These are phyloP conservation scores for Aspergillus calidoustus DNA, from an alignment of 2,329 filamentous ascomycete species.

Conservation along the genomic window DNA sequence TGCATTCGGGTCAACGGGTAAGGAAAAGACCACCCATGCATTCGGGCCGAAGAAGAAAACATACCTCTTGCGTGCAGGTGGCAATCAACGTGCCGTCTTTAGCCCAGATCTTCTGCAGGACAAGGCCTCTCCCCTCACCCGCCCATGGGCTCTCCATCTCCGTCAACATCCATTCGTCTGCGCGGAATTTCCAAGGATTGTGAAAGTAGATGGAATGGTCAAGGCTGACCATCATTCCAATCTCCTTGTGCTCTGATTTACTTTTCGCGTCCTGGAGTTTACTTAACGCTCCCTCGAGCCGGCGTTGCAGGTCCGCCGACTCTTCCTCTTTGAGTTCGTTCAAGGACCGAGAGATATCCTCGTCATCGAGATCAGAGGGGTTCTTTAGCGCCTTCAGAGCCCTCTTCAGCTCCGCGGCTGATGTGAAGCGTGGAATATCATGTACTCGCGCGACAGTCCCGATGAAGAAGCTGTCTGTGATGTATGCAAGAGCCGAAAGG, in stretches of 20 bases:
- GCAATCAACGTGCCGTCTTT: slow-evolving; percentile 54
- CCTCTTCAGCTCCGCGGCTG: slow-evolving; percentile 49
- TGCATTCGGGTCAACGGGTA: slow-evolving; percentile 8
- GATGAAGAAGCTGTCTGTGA: slow-evolving; percentile 92
- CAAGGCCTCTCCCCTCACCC: slow-evolving; percentile 54
- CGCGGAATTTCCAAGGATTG: slow-evolving; percentile 51
- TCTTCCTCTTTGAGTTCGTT: slow-evolving; percentile 50
- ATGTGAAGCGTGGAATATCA: slow-evolving; percentile 74
- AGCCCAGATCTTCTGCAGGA: slow-evolving; percentile 55
- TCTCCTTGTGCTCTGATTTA: slow-evolving; percentile 37
- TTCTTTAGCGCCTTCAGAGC: slow-evolving; percentile 47
- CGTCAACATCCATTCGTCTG: slow-evolving; percentile 56
- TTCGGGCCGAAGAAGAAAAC: slow-evolving; percentile 21
- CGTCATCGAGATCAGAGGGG: slow-evolving; percentile 49
- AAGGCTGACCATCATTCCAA: slow-evolving; percentile 58
- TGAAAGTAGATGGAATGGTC: slow-evolving; percentile 59
- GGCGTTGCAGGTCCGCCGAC: slow-evolving; percentile 42
- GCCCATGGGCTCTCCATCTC: slow-evolving; percentile 58
- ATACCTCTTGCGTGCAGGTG: slow-evolving; percentile 56
- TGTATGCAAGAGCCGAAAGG: slow-evolving; percentile 86
- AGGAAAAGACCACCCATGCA: too few relatives aligned
- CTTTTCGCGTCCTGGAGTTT: slow-evolving; percentile 30
- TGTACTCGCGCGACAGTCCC: slow-evolving; percentile 84
- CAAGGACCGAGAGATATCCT: slow-evolving; percentile 44
- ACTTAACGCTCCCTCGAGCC: slow-evolving; percentile 39